These are phyloP conservation scores for Phytophthora brassicae DNA, from an alignment of 352 stramenopile species.

Conservation along the genomic window DNA sequence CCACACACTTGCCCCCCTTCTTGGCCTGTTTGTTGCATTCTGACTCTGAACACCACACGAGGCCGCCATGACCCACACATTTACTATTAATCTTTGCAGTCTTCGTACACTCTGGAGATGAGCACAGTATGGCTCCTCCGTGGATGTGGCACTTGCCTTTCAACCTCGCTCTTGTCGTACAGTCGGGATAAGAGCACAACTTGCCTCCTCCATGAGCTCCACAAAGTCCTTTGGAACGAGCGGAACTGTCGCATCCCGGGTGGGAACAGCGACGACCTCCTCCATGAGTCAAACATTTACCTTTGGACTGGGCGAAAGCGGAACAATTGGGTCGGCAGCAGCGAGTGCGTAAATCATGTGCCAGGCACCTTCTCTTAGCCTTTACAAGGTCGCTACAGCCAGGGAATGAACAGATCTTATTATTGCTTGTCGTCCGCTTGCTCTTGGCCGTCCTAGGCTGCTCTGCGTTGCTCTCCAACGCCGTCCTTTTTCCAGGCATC, in stretches of 20 bases:
- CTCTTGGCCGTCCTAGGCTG: neutral
- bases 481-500: no score
- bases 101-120: neutral
- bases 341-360: neutral
- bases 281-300: neutral
- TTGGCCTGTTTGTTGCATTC: slow-evolving; percentile 13
- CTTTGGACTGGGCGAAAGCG: neutral
- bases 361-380: neutral
- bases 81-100: neutral
- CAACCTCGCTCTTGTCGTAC: neutral
- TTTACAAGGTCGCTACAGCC: neutral
- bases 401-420: neutral
- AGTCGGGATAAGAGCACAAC: neutral
- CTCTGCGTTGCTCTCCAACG: neutral
- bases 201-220: neutral
- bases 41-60: neutral
- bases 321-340: neutral
- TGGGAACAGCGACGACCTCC: neutral
- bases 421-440: neutral
- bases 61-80: neutral
- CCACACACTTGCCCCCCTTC: slow-evolving; percentile 3
- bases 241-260: neutral
- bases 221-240: neutral
- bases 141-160: neutral
- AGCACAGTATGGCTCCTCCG: neutral